These are phyloP conservation scores for Plasmopara muralis DNA, from an alignment of 352 stramenopile genomes.

Conservation along the genomic window DNA sequence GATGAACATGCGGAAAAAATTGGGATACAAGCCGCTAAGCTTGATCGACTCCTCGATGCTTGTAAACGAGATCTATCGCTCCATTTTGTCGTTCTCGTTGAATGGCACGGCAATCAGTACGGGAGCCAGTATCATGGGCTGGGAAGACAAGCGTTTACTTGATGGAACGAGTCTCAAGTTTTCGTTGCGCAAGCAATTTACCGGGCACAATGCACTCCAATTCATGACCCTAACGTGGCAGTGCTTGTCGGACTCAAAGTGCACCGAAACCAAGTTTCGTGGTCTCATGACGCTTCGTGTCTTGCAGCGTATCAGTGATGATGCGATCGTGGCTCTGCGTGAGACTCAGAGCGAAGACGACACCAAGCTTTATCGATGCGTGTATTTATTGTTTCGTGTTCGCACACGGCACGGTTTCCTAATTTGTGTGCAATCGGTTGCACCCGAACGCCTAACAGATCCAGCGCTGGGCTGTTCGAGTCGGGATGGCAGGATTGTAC, in stretches of 20 bases:
- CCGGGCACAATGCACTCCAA: conserved; percentile 26
- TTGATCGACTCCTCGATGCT: conserved; percentile 27
- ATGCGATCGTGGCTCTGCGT: conserved; percentile 60
- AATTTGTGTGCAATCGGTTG: conserved; percentile 54
- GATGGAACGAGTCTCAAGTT: conserved; percentile 54
- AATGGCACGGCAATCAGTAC: conserved; percentile 41
- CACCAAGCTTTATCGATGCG: conserved; percentile 47
- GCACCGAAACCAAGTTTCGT: conserved; percentile 49
- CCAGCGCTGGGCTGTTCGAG: conserved; percentile 15
- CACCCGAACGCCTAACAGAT: conserved; percentile 28
- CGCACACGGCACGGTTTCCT: conserved; percentile 56
- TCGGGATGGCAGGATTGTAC: conserved; percentile 37
- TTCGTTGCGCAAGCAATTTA: conserved; percentile 55
- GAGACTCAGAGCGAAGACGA: conserved; percentile 39
- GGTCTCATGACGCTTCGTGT: conserved; percentile 53
- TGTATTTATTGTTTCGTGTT: conserved; percentile 69
- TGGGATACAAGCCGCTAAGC: conserved; percentile 40
- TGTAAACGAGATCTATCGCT: conserved; percentile 40
- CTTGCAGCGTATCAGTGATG: conserved; percentile 63
- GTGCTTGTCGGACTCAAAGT: conserved; percentile 61
- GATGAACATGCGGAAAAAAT: conserved; percentile 31
- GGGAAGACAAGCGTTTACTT: conserved; percentile 56
- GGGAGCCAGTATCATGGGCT: conserved; percentile 49
- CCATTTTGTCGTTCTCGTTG: conserved; percentile 47
- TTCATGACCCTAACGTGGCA: conserved; percentile 62